Evolutionary conservation across 2,329 filamentous ascomycete genomes (phyloP).

Genomic region (Calycina herbarum): DNA sequence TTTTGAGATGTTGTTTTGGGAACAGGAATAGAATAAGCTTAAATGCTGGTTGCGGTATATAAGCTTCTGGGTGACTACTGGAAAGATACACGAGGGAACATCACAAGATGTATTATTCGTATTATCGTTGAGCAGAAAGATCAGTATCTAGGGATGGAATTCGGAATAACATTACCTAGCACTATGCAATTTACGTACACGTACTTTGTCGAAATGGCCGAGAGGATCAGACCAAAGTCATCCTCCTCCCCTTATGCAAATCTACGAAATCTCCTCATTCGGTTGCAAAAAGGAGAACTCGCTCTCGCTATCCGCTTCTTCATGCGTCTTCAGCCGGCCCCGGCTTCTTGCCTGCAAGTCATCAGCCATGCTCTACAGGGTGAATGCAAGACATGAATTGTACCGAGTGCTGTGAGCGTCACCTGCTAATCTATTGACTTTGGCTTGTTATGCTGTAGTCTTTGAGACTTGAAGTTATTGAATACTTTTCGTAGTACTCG

Average conservation of each 20-base stretch:
- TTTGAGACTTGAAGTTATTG: neutral
- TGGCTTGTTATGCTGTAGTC: neutral
- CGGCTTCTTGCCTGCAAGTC: neutral
- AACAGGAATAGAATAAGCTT: neutral
- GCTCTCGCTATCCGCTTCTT: neutral
- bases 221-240: too few relatives aligned
- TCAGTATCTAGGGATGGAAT: neutral
- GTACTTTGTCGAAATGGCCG: too few relatives aligned
- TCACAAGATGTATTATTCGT: neutral
- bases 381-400: neutral
- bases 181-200: too few relatives aligned
- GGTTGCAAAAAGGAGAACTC: neutral
- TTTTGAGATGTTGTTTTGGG: neutral
- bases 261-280: neutral
- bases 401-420: neutral
- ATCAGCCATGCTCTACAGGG: neutral
- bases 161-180: neutral
- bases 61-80: neutral
- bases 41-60: neutral
- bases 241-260: neutral
- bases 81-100: neutral
- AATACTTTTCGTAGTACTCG: too few relatives aligned
- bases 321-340: neutral
- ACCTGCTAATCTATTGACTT: neutral
- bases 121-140: neutral